Evolutionary conservation across 1,284 basidiomycete species (phyloP), one percentile per base, ranked within the genome.

Genomic region (Tilletia indica): DNA sequence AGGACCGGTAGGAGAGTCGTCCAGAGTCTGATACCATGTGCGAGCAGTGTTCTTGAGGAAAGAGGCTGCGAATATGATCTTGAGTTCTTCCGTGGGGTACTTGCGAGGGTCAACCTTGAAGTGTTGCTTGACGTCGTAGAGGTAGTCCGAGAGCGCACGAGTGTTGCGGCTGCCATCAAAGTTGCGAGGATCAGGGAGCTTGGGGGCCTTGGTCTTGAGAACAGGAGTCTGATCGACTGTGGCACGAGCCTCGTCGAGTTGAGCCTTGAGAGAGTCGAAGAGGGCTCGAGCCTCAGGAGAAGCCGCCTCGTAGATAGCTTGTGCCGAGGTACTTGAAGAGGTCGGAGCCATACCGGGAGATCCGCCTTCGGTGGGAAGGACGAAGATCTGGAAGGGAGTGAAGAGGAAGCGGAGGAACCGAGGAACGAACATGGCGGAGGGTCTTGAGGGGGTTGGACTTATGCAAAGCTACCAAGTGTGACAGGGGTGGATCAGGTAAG

Each of bases 51-150:
- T 38, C 38, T 42, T 47, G 38, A 67, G 64, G 42, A 39, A 67
- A 14, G 64, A 47, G 42, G 42, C 42, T 4, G 64, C 64, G 19
- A 42, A 67, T 34, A 42, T 67, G 64, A 67, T 67, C 64, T 67
- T 67, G 64, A 67, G 38, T 4, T 42, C 34, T n/a, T 67, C 64
- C 42, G 64, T 47, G 25, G 64, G 36, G 36, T 45, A 67, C 36
- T 47, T 67, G 31, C 36, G 8, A 16, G 58, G 58, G 58, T 34
- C 25, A 31, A 38, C 36, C 58, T 31, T 63, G 58, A 67, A 67
- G 64, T 42, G 38, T 36, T 47, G 64, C 64, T 67, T 67, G 64
- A 67, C 64, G 36, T 67, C 42, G 64, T 67, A 67, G 19, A 67
- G 38, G 42, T 45, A 67, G 36, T 47, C 36, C 31, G 64, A 19